Evolutionary conservation across 2,329 filamentous ascomycete species (phyloP), one percentile per base, ranked within the genome.

Genomic region (Phaeosphaeria sp.): DNA sequence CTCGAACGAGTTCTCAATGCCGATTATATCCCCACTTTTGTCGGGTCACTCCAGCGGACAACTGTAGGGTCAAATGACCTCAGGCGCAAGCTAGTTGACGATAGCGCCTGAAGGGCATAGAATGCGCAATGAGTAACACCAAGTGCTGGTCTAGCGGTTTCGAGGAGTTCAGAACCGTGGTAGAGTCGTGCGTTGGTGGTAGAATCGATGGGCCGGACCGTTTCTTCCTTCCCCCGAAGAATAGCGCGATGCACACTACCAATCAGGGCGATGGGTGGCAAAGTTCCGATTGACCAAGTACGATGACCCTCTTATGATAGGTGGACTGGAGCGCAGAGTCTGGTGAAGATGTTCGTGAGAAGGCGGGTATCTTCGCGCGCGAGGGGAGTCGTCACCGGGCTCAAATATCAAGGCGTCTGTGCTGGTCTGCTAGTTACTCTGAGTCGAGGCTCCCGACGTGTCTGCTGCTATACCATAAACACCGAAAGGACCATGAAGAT

Each of bases 381-480:
- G 36, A 39, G 36, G 13, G 36, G 36, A 39, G 36, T n/a, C 36
- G 36, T n/a, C 36, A 13, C 36, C 15, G 17, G 11, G 36, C 36
- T 39, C 36, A 39, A 39, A 39, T 39, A 39, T 39, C 36, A n/a
- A 13, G 15, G 15, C 36, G 36, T 39, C 36, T 39, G 36, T 39
- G 36, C 36, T 39, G 36, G 13, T 39, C 18, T 44, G 42, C 42
- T 8, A 44, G 17, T n/a, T n/a, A 4, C 42, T 44, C 42, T n/a
- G 63, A 63, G 68, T 60, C 60, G 53, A 60, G 57, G 63, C 52
- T 57, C 15, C 9, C 24, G 54, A 48, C 64, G 36, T 39, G 36
- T 6, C 4, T n/a, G 36, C 36, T 39, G 36, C 64, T 68, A 70
- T 64, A 66, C 62, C 60, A 64, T 63, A 64, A 59, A 59, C 66